Conservation (phyloP, 768 basidiomycete species). For the Nidularia pulvinata region DNA sequence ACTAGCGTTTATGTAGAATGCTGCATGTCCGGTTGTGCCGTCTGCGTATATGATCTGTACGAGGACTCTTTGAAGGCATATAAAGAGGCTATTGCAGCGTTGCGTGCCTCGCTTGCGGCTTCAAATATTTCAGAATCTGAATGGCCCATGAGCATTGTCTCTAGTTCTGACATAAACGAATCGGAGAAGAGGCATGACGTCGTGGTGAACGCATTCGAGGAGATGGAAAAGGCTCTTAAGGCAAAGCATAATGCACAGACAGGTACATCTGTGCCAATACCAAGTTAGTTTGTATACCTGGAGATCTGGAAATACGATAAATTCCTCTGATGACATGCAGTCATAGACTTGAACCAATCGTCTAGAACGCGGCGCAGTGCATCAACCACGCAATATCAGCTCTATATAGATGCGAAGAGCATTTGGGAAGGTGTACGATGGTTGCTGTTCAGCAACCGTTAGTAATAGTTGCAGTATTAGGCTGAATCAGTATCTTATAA, state of each 20-base stretch:
- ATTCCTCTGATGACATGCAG: no score
- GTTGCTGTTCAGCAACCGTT: no score
- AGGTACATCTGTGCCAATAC: no score
- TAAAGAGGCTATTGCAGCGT: constrained; percentile 44
- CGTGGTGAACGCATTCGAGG: constrained; percentile 68
- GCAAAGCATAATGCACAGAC: constrained; percentile 26
- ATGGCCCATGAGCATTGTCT: constrained; percentile 65
- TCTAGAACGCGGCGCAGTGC: no score
- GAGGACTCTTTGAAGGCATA: constrained; percentile 71
- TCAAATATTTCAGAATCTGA: constrained; percentile 49
- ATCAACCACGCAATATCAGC: no score
- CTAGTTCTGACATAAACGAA: constrained; percentile 9
- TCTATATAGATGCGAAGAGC: background rate
- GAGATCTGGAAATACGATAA: no score
- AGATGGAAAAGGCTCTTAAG: constrained; percentile 59
- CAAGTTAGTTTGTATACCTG: no score
- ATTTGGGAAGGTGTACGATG: no score
- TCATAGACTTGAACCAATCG: no score
- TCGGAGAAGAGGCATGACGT: constrained; percentile 23
- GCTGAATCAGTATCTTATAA: no score
- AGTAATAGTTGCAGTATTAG: no score
- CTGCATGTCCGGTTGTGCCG: constrained; percentile 93
- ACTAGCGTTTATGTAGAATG: constrained; percentile 54
- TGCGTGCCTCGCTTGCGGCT: constrained; percentile 49
- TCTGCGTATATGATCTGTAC: constrained; percentile 92